Percentiles rank a stretch among this genome's conserved stretches.
phyloP scores from a whole-genome alignment of 108 stramenopile species.

The Cyclostephanos invisitatus region DNA sequence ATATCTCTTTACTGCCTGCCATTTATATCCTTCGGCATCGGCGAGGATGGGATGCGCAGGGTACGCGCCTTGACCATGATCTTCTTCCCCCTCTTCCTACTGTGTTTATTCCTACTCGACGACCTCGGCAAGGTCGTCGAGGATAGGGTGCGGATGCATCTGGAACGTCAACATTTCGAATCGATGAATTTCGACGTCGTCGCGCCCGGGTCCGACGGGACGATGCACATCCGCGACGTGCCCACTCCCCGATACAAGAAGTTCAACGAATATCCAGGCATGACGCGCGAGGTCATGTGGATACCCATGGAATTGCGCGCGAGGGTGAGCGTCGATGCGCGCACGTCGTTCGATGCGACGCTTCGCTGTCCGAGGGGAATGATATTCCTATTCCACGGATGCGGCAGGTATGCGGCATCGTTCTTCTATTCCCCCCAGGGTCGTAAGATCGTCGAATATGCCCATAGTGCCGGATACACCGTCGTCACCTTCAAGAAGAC shows the following conservation, averaged over 20 bases:
- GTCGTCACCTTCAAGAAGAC: conserved; percentile 36
- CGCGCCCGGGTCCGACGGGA: not conserved
- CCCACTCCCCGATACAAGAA: not conserved
- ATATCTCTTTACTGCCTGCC: conserved; percentile 32
- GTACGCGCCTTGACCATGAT: conserved; percentile 20
- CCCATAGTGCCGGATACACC: conserved; percentile 20
- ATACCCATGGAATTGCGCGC: conserved; percentile 10
- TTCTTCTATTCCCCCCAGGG: conserved; percentile 53
- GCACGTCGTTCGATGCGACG: conserved; percentile 11
- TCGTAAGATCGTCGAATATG: conserved; percentile 23
- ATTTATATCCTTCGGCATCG: conserved; percentile 21
- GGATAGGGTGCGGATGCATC: conserved; percentile 8
- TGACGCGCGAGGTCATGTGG: conserved; percentile 31
- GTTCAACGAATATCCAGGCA: conserved; percentile 21
- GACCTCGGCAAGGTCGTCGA: conserved; percentile 18
- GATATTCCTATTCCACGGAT: conserved; percentile 49
- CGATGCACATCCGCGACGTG: not conserved
- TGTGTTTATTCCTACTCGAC: conserved; percentile 34
- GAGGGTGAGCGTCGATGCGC: conserved; percentile 1
- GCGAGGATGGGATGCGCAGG: conserved; percentile 24
- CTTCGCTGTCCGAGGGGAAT: conserved; percentile 41
- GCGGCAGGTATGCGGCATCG: conserved; percentile 34
- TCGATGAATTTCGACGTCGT: not conserved
- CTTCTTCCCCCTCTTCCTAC: conserved; percentile 31
- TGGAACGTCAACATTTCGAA: not conserved